These are phyloP conservation scores for Mycena galericulata DNA, from an alignment of 768 basidiomycete genomes.

Conservation along the genomic window DNA sequence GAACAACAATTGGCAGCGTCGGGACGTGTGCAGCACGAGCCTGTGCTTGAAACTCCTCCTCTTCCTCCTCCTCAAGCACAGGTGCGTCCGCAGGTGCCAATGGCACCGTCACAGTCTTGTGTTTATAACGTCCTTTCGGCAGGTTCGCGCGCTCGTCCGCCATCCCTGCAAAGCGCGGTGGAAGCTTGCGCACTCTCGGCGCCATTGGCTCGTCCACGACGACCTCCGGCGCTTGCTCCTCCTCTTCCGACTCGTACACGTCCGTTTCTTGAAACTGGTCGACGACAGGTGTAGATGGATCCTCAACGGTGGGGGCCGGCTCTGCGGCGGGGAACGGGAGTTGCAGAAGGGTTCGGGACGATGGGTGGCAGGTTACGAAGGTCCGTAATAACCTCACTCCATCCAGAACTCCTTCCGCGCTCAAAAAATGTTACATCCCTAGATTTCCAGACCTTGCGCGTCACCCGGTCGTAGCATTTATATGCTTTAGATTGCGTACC, in stretches of 20 bases:
- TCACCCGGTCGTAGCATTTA: neutral
- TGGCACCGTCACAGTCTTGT: neutral
- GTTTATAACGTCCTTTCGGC: slow-evolving; percentile 9
- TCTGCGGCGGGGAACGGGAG: too few species aligned
- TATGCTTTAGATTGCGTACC: neutral
- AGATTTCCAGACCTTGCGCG: slow-evolving; percentile 1
- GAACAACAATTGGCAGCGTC: neutral
- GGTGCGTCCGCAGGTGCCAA: too few species aligned
- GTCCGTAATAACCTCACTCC: slow-evolving; percentile 6
- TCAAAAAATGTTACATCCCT: slow-evolving; percentile 10
- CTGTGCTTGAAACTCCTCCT: slow-evolving; percentile 3
- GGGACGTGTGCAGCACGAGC: slow-evolving; percentile 1
- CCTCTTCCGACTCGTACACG: neutral
- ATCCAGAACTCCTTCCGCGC: neutral
- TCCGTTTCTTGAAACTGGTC: too few species aligned
- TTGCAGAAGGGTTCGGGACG: neutral
- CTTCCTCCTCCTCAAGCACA: slow-evolving; percentile 12
- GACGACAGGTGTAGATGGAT: neutral
- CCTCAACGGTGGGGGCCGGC: neutral
- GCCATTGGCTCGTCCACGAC: neutral
- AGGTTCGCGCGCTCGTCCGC: slow-evolving; percentile 12
- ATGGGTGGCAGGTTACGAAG: slow-evolving; percentile 11
- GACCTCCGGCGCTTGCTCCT: too few species aligned
- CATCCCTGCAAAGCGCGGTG: neutral
- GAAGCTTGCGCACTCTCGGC: slow-evolving; percentile 1